Evolutionary conservation across 2,329 filamentous ascomycete genomes (phyloP).

Genomic region (Didymella pinodella): DNA sequence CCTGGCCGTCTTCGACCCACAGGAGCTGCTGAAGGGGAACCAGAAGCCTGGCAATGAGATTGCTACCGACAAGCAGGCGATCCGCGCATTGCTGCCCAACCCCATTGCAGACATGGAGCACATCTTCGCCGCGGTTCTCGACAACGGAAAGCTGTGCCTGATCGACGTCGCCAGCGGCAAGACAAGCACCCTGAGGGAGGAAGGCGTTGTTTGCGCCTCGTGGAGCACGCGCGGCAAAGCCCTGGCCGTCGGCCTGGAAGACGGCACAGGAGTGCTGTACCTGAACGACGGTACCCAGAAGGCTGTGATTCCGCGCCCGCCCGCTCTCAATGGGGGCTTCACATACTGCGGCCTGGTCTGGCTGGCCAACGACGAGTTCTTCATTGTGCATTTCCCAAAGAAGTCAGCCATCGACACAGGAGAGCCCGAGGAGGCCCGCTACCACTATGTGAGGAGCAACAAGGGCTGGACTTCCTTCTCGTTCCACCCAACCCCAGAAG

Average conservation of each 20-base stretch:
- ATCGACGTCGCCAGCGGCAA: slow-evolving; percentile 75
- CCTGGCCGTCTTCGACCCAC: slow-evolving; percentile 78
- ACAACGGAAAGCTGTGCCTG: slow-evolving; percentile 81
- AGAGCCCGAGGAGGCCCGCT: slow-evolving; percentile 69
- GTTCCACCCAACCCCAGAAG: slow-evolving; percentile 76
- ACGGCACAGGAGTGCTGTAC: slow-evolving; percentile 84
- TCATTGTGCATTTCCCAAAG: slow-evolving; percentile 69
- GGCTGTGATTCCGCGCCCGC: slow-evolving; percentile 79
- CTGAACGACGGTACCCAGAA: slow-evolving; percentile 80
- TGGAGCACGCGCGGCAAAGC: slow-evolving; percentile 97
- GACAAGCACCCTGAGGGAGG: slow-evolving; percentile 65
- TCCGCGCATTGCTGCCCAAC: slow-evolving; percentile 81
- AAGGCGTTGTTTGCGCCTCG: slow-evolving; percentile 80
- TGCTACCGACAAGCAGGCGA: slow-evolving; percentile 73
- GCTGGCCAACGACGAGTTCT: slow-evolving; percentile 87
- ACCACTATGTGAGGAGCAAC: slow-evolving; percentile 75
- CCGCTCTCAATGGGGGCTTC: slow-evolving; percentile 67
- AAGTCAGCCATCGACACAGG: slow-evolving; percentile 54
- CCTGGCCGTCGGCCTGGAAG: slow-evolving; percentile 81
- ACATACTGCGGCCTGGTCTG: slow-evolving; percentile 83
- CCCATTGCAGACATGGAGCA: slow-evolving; percentile 76
- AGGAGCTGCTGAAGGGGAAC: slow-evolving; percentile 70
- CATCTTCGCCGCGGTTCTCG: slow-evolving; percentile 81
- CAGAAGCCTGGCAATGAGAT: slow-evolving; percentile 75
- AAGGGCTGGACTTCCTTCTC: slow-evolving; percentile 66